Conservation (phyloP, 176 grass and related monocot species). For the Typha latifolia region DNA sequence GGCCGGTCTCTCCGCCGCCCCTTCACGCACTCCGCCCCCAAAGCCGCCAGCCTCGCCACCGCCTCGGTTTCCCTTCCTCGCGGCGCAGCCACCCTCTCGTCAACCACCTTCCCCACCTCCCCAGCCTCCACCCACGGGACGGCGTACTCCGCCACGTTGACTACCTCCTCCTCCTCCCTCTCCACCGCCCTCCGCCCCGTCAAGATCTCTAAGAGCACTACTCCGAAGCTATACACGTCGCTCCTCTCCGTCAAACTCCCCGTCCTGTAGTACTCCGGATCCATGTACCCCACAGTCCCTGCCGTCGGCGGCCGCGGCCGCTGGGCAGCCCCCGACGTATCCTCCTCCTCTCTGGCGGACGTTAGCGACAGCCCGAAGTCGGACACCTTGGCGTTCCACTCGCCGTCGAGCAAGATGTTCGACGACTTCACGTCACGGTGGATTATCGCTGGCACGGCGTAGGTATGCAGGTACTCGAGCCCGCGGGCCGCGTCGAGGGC, state of each 20-base stretch:
- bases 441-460: slow-evolving; percentile 86
- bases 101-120: slow-evolving; percentile 45
- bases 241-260: slow-evolving; percentile 71
- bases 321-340: background rate
- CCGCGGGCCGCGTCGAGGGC: slow-evolving; percentile 87
- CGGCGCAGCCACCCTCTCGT: background rate
- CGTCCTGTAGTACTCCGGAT: slow-evolving; percentile 89
- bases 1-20: background rate
- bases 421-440: slow-evolving; percentile 95
- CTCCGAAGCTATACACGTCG: slow-evolving; percentile 96
- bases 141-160: slow-evolving; percentile 37
- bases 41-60: background rate
- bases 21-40: background rate
- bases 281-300: slow-evolving; percentile 88
- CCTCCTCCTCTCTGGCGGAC: background rate
- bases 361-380: slow-evolving; percentile 86
- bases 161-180: slow-evolving; percentile 32
- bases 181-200: background rate
- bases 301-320: slow-evolving; percentile 18
- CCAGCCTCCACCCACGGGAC: slow-evolving; percentile 37
- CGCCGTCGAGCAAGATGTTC: slow-evolving; percentile 77
- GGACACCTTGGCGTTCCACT: slow-evolving; percentile 89
- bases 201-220: slow-evolving; percentile 57
- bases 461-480: slow-evolving; percentile 89
- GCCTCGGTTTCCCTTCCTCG: background rate